Evolutionary conservation across 2,329 filamentous ascomycete species (phyloP), one percentile per base, ranked within the genome.

Genomic region (Ophioceras dolichostomum): DNA sequence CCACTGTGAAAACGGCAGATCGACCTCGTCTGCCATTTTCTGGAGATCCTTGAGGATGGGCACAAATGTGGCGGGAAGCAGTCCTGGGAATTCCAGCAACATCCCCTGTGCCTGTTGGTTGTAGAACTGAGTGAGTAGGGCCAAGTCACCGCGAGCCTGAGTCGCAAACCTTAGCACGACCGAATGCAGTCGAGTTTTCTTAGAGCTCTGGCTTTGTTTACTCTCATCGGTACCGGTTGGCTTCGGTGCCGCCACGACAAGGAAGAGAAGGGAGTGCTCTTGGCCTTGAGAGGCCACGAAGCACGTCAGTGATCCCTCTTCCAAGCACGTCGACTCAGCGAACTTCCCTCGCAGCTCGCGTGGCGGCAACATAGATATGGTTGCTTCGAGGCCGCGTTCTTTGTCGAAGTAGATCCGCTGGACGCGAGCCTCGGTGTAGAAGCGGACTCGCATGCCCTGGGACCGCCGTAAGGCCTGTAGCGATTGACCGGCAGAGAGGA

Each of bases 51-150:
- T 52, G 0, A 81, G 57, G 0, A 69, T 76, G 19, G 71, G 69
- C 19, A 64, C 55, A 44, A 81, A 80, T 0, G 75, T 64, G 0
- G 68, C 64, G 3, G 78, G 55, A 2, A 81, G 51, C 4, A 80
- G 57, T 0, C 69, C 70, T 0, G 75, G 76, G 39, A 81, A 79
- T 43, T 81, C 76, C 1, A 80, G 61, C 1, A 81, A 57, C 13
- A 46, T 51, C 27, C 47, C 45, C 1, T 49, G 6, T 43, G 30
- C 1, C 16, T 24, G 0, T 43, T 39, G 4, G 46, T 34, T 4
- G 21, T 55, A 46, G 10, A 38, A 29, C 20, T 22, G 30, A 5
- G 18, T 17, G 14, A 37, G n/a, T n/a, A n/a, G n/a, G n/a, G n/a
- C n/a, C n/a, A n/a, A n/a, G n/a, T n/a, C n/a, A n/a, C n/a, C n/a